Percentiles rank a stretch among this genome's conserved stretches.
phyloP scores from a whole-genome alignment of 2,329 filamentous ascomycete species.

The Fusarium verrucosum region DNA sequence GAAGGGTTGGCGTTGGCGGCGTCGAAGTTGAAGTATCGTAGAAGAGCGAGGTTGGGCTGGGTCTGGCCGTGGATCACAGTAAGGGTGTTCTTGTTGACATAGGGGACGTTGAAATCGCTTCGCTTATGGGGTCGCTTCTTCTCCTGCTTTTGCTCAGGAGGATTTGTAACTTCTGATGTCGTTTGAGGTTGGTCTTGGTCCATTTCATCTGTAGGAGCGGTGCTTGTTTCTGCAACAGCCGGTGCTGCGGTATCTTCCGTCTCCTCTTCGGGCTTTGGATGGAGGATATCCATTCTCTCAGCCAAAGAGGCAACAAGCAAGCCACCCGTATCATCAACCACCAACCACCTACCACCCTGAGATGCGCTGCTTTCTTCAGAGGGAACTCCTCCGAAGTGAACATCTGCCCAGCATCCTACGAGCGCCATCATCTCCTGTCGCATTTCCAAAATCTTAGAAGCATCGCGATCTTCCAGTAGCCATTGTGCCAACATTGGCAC shows the following conservation, averaged over 20 bases:
- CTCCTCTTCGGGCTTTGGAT: constrained; percentile 53
- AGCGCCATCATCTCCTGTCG: constrained; percentile 84
- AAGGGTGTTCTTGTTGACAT: constrained; percentile 76
- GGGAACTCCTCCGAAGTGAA: constrained; percentile 67
- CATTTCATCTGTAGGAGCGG: neutral
- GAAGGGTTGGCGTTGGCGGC: constrained; percentile 67
- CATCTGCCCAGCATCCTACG: constrained; percentile 88
- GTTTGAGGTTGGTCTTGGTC: constrained; percentile 14
- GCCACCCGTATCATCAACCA: constrained; percentile 88
- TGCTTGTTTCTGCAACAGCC: neutral
- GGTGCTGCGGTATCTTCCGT: constrained; percentile 7
- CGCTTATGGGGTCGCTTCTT: constrained; percentile 45
- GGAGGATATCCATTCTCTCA: constrained; percentile 86
- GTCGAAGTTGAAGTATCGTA: constrained; percentile 92
- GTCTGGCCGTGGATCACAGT: constrained; percentile 83
- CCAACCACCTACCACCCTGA: constrained; percentile 71
- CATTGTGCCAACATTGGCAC: constrained; percentile 79
- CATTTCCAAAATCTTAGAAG: constrained; percentile 83
- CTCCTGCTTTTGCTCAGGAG: constrained; percentile 31
- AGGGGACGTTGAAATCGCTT: constrained; percentile 70
- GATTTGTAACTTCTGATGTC: constrained; percentile 7
- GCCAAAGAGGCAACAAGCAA: constrained; percentile 84
- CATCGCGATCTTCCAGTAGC: constrained; percentile 81
- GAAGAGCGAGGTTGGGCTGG: constrained; percentile 85
- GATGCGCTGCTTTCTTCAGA: constrained; percentile 40